Evolutionary conservation across 2,329 filamentous ascomycete species (phyloP).

Genomic region (Fusarium sp.): DNA sequence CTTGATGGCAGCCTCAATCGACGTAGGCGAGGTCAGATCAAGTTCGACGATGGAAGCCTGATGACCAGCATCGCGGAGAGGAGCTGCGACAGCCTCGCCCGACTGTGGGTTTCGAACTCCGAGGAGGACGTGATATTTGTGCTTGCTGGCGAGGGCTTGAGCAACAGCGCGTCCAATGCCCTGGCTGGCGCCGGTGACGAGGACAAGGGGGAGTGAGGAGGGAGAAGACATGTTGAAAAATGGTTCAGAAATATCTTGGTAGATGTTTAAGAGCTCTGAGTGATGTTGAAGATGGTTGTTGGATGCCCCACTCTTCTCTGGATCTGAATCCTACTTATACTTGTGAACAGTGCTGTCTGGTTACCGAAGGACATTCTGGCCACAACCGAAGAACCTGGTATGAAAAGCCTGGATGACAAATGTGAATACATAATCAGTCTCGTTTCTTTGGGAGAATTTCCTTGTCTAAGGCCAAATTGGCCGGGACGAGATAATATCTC

Average conservation of each 20-base stretch:
- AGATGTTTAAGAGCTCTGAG: background rate
- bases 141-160: conserved; percentile 40
- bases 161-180: conserved; percentile 39
- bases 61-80: conserved; percentile 40
- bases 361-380: background rate
- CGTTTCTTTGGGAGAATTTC: background rate
- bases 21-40: conserved; percentile 45
- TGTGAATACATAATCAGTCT: background rate
- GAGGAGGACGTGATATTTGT: conserved; percentile 51
- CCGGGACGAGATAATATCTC: background rate
- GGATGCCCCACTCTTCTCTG: background rate
- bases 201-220: conserved; percentile 13
- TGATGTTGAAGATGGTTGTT: background rate
- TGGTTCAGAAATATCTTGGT: background rate
- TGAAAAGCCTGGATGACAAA: background rate
- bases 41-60: conserved; percentile 43
- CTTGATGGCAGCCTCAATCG: conserved; percentile 43
- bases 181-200: conserved; percentile 41
- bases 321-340: background rate
- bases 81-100: conserved; percentile 41
- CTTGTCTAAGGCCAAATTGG: background rate
- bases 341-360: background rate
- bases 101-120: conserved; percentile 47
- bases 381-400: background rate
- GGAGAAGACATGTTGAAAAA: conserved; percentile 17